Conservation (phyloP, 768 basidiomycete genomes). For the Hygrophorus russula region DNA sequence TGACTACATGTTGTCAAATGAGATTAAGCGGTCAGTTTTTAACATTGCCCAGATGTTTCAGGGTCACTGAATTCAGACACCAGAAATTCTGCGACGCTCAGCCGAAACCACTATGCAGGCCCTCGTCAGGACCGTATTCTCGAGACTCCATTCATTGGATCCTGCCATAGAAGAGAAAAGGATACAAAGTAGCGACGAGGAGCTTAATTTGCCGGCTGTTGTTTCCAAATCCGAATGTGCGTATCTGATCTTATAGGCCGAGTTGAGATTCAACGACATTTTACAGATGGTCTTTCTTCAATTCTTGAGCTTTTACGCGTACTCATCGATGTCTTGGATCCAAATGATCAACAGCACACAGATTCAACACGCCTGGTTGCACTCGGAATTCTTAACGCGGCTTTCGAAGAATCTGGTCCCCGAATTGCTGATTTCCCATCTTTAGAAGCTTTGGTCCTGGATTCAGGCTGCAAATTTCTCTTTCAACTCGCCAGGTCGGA, state of each 20-base stretch:
- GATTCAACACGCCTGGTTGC: conserved; percentile 90
- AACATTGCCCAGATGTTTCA: neutral
- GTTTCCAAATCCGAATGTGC: conserved; percentile 30
- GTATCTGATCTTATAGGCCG: conserved; percentile 10
- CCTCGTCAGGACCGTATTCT: conserved; percentile 75
- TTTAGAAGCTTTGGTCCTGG: conserved; percentile 64
- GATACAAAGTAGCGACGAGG: conserved; percentile 37
- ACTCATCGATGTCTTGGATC: conserved; percentile 90
- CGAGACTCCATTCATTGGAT: conserved; percentile 55
- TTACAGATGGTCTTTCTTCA: conserved; percentile 79
- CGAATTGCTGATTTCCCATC: conserved; percentile 71
- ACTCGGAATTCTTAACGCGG: conserved; percentile 75
- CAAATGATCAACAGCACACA: conserved; percentile 89
- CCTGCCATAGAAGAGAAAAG: conserved; percentile 60
- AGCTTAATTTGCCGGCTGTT: conserved; percentile 21
- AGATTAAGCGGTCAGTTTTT: conserved; percentile 73
- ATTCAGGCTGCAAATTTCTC: conserved; percentile 90
- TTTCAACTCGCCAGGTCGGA: conserved; percentile 96
- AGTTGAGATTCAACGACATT: neutral
- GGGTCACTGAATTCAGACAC: neutral
- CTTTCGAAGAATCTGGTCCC: conserved; percentile 76
- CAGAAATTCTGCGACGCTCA: conserved; percentile 79
- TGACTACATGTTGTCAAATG: conserved; percentile 96
- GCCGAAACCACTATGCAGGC: conserved; percentile 86
- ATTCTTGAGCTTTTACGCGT: conserved; percentile 89